These are phyloP conservation scores for Vaucheria bursata DNA, from an alignment of 352 stramenopile genomes.

Conservation along the genomic window DNA sequence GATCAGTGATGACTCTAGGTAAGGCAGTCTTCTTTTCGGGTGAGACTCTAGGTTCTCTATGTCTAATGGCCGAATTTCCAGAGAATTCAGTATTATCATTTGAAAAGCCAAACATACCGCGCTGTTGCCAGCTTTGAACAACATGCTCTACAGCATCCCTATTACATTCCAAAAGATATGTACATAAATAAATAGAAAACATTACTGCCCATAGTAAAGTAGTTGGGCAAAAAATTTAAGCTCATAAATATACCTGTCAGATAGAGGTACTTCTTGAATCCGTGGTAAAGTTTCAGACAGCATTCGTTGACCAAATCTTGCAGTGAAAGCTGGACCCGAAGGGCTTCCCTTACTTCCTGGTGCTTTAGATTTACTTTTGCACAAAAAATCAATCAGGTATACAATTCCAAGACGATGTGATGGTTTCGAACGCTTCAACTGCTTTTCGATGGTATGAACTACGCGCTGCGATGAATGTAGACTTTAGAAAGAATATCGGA, in stretches of 20 bases:
- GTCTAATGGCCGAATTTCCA: no score
- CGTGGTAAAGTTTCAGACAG: background rate
- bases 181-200: no score
- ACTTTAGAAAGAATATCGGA: background rate
- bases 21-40: no score
- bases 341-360: background rate
- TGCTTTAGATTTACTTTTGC: background rate
- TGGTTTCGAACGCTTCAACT: background rate
- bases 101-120: background rate
- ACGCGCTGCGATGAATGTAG: background rate
- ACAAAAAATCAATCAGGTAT: conserved; percentile 11
- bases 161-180: no score
- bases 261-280: background rate
- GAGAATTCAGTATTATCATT: no score
- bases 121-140: background rate
- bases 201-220: background rate
- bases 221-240: background rate
- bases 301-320: conserved; percentile 1
- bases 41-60: no score
- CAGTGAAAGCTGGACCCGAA: background rate
- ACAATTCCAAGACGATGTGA: conserved; percentile 2
- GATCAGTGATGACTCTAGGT: background rate
- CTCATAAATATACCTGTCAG: conserved; percentile 3
- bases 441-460: conserved; percentile 9
- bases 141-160: conserved; percentile 2